phyloP scores from a whole-genome alignment of 2,329 filamentous ascomycete genomes.

The Didymella arachidicola region DNA sequence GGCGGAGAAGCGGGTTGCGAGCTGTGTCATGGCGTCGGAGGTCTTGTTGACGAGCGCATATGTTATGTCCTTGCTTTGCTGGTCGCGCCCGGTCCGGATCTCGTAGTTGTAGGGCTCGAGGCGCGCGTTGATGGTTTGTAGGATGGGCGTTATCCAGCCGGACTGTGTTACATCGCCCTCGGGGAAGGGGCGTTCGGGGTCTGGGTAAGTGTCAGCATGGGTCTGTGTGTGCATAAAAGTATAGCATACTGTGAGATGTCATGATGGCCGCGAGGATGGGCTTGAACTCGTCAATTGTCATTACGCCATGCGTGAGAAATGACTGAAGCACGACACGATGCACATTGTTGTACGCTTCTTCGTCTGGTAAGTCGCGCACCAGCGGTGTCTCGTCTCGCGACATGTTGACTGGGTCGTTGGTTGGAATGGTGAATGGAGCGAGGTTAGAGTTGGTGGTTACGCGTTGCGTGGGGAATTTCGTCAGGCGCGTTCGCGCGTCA shows the following conservation, averaged over 20 bases:
- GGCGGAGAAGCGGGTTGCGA: conserved; percentile 79
- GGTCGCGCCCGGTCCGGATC: conserved; percentile 77
- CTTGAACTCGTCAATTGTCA: conserved; percentile 78
- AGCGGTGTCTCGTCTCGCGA: conserved; percentile 17
- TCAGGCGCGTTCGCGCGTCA: conserved; percentile 28
- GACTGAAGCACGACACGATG: conserved; percentile 93
- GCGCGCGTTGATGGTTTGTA: conserved; percentile 73
- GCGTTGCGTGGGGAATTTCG: conserved; percentile 17
- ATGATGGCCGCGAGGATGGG: conserved; percentile 78
- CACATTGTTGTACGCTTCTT: conserved; percentile 55
- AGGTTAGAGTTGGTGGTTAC: neutral
- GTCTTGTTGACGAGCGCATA: conserved; percentile 82
- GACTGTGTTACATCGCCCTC: conserved; percentile 69
- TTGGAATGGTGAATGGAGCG: neutral
- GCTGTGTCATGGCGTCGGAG: conserved; percentile 83
- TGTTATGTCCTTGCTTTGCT: conserved; percentile 69
- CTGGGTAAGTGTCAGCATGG: conserved; percentile 19
- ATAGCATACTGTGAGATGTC: conserved; percentile 61
- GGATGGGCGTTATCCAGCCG: conserved; percentile 71
- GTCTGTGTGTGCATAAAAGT: neutral
- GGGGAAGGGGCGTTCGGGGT: conserved; percentile 56
- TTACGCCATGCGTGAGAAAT: conserved; percentile 77
- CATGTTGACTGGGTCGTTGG: conserved; percentile 2
- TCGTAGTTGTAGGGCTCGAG: conserved; percentile 86
- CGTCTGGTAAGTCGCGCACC: conserved; percentile 21